Evolutionary conservation across 352 stramenopile species (phyloP).

Genomic region (Pythium aristosporum): DNA sequence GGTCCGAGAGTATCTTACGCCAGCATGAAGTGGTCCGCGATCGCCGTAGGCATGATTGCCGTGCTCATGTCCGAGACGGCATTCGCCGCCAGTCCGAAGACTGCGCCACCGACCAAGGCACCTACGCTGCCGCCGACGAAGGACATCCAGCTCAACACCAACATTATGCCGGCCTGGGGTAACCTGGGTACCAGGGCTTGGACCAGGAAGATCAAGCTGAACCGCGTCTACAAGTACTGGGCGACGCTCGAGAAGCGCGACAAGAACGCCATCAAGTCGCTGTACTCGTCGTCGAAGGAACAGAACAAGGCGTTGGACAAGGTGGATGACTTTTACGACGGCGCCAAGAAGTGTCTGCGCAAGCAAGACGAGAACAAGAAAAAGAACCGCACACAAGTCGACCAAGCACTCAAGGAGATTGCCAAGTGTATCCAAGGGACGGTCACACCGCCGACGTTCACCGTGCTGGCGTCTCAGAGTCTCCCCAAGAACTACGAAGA

Average conservation of each 20-base stretch:
- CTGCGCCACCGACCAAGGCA: too few species aligned
- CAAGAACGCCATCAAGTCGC: conserved; percentile 8
- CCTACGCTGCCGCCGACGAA: conserved; percentile 2
- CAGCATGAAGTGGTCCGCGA: neutral
- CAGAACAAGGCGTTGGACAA: neutral
- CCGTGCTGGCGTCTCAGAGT: conserved; percentile 1
- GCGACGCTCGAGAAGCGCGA: conserved; percentile 4
- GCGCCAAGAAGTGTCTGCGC: conserved; percentile 10
- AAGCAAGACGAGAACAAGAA: conserved; percentile 4
- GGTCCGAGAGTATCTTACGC: too few species aligned
- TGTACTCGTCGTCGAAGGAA: neutral
- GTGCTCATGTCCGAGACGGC: neutral
- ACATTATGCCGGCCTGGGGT: conserved; percentile 16
- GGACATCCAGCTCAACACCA: conserved; percentile 4
- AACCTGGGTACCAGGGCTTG: neutral
- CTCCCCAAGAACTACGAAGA: neutral
- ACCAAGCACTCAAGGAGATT: neutral
- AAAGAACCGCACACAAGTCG: neutral
- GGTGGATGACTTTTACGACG: conserved; percentile 14
- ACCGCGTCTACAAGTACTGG: conserved; percentile 4
- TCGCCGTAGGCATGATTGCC: neutral
- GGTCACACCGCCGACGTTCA: neutral
- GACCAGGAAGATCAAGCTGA: conserved; percentile 3
- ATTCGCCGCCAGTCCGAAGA: too few species aligned
- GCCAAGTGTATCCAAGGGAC: conserved; percentile 5